Base-by-base conservation (phyloP, 2,329 filamentous ascomycete genomes). In the Penicillium verrucosum region DNA sequence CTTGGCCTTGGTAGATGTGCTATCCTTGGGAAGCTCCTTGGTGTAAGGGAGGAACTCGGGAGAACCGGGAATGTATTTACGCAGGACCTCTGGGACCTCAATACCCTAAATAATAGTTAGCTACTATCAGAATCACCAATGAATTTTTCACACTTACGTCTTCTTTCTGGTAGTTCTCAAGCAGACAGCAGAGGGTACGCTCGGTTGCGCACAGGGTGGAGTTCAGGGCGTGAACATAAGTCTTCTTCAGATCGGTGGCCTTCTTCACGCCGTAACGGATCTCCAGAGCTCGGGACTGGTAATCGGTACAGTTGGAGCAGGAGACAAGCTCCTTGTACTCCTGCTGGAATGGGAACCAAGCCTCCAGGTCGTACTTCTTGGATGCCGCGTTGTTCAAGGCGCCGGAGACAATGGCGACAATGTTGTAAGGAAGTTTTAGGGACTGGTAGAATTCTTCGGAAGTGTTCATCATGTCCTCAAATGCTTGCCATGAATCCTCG, bases 251-350 rank as follows among this genome's bases (percentile, higher is more conserved):
- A 63, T 92, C 90, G 29, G 87, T 92, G 75, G 89, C 87, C 72
- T 88, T 89, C 83, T 97, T 97, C 59, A 86, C 82, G 46, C 94
- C 93, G 68, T 88, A 96, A 57, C 94, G 85, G 67, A 99, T 96
- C 75, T 97, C 93, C 12, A 99, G 83, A 65, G 92, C 92, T 55
- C 94, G 85, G 25, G 91, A 92, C 80, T 99, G 94, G 80, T 97
- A 97, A 74, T 97, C 93, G 43, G 91, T 96, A 81, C 94, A 99
- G 79, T 99, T 99, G 60, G 91, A 96, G 83, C 92, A 96, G 21
- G 90, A 96, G 49, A 97, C 94, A 29, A 99, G 85, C 79, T 97
- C 94, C 79, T 97, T 97, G 83, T 97, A 99, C 77, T 97, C 94
- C 68, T 89, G 89, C 75, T 97, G 92, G 81, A 89, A 95, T 16